phyloP scores from a whole-genome alignment of 306 rosid genomes.

The Begonia masoniana region DNA sequence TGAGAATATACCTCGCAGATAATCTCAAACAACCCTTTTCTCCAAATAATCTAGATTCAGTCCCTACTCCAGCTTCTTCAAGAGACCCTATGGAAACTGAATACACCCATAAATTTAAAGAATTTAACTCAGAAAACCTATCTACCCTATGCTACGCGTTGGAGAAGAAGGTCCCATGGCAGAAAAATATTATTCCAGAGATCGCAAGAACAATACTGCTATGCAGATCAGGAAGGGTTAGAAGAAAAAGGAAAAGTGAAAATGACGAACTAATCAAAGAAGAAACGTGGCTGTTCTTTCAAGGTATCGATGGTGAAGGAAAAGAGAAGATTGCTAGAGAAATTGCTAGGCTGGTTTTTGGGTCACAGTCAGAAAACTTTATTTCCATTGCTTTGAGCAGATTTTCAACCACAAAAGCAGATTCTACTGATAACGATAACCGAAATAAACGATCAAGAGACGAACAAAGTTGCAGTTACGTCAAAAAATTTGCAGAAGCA shows the following conservation, averaged over 20 bases:
- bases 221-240: slow-evolving; percentile 60
- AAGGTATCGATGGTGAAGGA: slow-evolving; percentile 47
- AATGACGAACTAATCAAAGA: slow-evolving; percentile 28
- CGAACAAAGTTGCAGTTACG: slow-evolving; percentile 58
- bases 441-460: slow-evolving; percentile 69
- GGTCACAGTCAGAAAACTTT: slow-evolving; percentile 33
- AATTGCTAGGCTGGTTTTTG: slow-evolving; percentile 53
- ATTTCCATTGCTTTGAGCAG: slow-evolving; percentile 59
- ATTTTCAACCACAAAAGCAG: slow-evolving; percentile 66
- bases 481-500: slow-evolving; percentile 53
- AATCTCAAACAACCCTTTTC: slow-evolving; percentile 24
- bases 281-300: slow-evolving; percentile 91
- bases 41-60: slow-evolving; percentile 30
- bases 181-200: slow-evolving; percentile 51
- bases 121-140: slow-evolving; percentile 48
- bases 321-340: slow-evolving; percentile 70
- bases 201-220: slow-evolving; percentile 57
- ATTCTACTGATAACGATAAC: slow-evolving; percentile 37
- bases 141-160: slow-evolving; percentile 56
- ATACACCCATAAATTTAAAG: slow-evolving; percentile 42
- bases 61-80: slow-evolving; percentile 48
- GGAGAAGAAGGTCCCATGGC: slow-evolving; percentile 80
- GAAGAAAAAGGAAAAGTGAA: slow-evolving; percentile 43
- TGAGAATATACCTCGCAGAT: neutral
- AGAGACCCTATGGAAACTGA: slow-evolving; percentile 60